A percentile compares a stretch with the other conserved stretches of the same genome.
Evolutionary conservation across 2,329 filamentous ascomycete genomes (phyloP).

Genomic region (Lecanicillium sp.): DNA sequence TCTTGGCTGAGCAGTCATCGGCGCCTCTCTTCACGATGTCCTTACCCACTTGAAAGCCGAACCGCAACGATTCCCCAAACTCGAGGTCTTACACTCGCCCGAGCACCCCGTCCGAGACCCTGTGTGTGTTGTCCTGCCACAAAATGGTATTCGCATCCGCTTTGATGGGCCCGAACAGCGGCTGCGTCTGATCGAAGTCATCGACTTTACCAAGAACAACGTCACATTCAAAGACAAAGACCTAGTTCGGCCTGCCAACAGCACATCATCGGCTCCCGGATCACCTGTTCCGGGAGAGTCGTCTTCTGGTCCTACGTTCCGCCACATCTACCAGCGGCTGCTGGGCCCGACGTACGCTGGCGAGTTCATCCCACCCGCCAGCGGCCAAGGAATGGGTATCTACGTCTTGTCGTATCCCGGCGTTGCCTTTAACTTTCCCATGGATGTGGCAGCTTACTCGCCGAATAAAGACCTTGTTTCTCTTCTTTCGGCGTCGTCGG

Average conservation of each 20-base stretch:
- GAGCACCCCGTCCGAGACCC: slow-evolving; percentile 65
- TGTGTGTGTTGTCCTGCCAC: slow-evolving; percentile 65
- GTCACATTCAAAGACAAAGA: slow-evolving; percentile 76
- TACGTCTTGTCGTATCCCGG: slow-evolving; percentile 94
- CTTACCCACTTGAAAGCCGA: slow-evolving; percentile 83
- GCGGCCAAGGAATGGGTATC: slow-evolving; percentile 51
- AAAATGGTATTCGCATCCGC: slow-evolving; percentile 80
- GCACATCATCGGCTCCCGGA: slow-evolving; percentile 19
- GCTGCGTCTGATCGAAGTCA: slow-evolving; percentile 79
- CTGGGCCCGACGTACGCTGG: slow-evolving; percentile 90
- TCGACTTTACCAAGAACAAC: slow-evolving; percentile 79
- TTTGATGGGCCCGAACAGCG: slow-evolving; percentile 94
- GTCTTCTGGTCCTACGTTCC: slow-evolving; percentile 61
- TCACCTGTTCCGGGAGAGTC: slow-evolving; percentile 25
- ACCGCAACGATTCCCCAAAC: slow-evolving; percentile 70
- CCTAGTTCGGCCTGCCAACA: slow-evolving; percentile 56
- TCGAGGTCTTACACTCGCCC: slow-evolving; percentile 77
- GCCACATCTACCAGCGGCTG: slow-evolving; percentile 86
- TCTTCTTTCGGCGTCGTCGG: slow-evolving; percentile 69
- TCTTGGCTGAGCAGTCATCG: slow-evolving; percentile 53
- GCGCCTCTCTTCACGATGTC: slow-evolving; percentile 84
- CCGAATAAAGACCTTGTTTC: slow-evolving; percentile 75
- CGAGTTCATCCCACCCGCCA: slow-evolving; percentile 69
- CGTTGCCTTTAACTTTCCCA: slow-evolving; percentile 83
- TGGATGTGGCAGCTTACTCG: slow-evolving; percentile 67